Evolutionary conservation across 352 stramenopile species (phyloP), one percentile per base, ranked within the genome.

Genomic region (Phytopythium cucurbitacearum): DNA sequence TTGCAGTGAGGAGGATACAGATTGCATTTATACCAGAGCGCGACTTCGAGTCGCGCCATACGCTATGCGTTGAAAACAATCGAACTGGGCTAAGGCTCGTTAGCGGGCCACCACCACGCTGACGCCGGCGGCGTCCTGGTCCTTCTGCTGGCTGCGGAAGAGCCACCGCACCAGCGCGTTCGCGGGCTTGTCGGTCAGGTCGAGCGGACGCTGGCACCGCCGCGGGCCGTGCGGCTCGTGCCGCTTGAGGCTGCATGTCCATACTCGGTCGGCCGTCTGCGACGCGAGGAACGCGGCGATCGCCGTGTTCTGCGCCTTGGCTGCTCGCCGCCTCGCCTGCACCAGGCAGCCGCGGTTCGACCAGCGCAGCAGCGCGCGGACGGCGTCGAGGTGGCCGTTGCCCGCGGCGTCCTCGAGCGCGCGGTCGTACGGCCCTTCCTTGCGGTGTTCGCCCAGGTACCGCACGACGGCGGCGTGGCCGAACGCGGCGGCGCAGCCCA

Each of bases 321-420:
- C 53, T 9, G 64, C 64, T n/a, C 64, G 56, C 15, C 62, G 65
- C 7, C 64, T 48, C 8, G 64, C 64, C 41, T 72, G 64, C n/a
- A 72, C 69, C 44, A 72, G 36, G 5, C 64, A 72, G 5, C 60
- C 64, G 51, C 56, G 57, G 0, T 21, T 60, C 7, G 64, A 72
- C 37, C 65, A 66, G 34, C 60, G 51, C 32, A 62, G 61, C 45
- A 72, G 37, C 13, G 64, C 16, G 13, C 51, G 36, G 2, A 72
- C 64, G 43, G 60, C 59, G 36, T 63, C 40, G 7, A 69, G 45
- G 21, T 72, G 60, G 28, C 64, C 64, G 42, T 72, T 72, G 48
- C 64, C 58, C 6, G 64, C 64, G 7, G 64, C 64, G 39, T 72
- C 64, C 13, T 72, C 64, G 15, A 72, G 53, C n/a, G 64, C 64